Conservation (phyloP, 805 yeast genomes). For the Candida manassasensis region DNA sequence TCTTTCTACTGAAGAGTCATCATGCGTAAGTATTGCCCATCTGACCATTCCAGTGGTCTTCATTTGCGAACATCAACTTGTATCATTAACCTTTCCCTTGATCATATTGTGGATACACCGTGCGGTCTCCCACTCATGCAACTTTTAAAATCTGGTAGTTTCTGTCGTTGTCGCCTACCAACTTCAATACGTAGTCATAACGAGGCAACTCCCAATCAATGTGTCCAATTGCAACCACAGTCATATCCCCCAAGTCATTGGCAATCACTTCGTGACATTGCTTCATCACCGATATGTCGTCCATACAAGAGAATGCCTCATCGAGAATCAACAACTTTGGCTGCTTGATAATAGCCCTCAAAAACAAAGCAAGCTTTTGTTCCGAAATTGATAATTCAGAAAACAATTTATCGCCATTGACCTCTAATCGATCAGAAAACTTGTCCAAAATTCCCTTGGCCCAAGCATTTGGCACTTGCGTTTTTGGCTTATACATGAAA, state of each 20-base stretch:
- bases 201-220: slow-evolving; percentile 72
- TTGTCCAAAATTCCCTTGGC: slow-evolving; percentile 16
- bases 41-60: not conserved
- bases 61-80: not conserved
- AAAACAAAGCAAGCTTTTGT: slow-evolving; percentile 72
- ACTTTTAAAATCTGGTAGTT: slow-evolving; percentile 14
- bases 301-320: slow-evolving; percentile 92
- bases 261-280: slow-evolving; percentile 30
- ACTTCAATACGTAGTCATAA: slow-evolving; percentile 45
- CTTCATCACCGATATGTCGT: slow-evolving; percentile 40
- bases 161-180: slow-evolving; percentile 27
- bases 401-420: slow-evolving; percentile 39
- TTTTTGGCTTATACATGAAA: slow-evolving; percentile 43
- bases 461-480: slow-evolving; percentile 9
- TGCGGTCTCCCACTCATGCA: too few relatives aligned
- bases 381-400: slow-evolving; percentile 57
- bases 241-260: slow-evolving; percentile 36
- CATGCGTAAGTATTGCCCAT: not conserved
- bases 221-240: slow-evolving; percentile 80
- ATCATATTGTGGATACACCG: too few relatives aligned
- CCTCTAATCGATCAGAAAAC: slow-evolving; percentile 28
- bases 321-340: slow-evolving; percentile 81
- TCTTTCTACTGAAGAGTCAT: not conserved
- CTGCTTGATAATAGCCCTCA: slow-evolving; percentile 71
- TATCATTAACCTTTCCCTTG: not conserved